A percentile compares a stretch with the other conserved stretches of the same genome.
These are phyloP conservation scores for Mediolabrus comicus DNA, from an alignment of 108 stramenopile genomes.

Conservation along the genomic window DNA sequence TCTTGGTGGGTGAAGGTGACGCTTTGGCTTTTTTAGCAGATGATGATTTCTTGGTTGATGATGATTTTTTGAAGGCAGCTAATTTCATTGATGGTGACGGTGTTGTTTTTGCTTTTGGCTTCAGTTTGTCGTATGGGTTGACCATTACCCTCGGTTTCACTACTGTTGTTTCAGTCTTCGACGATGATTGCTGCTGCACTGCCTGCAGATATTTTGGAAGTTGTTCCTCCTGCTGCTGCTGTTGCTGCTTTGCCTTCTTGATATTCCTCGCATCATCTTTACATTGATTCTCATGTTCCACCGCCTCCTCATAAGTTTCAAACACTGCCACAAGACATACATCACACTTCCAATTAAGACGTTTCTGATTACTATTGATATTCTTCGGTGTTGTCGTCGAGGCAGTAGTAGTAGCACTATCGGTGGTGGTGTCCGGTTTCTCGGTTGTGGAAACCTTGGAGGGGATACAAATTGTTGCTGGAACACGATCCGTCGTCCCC, in stretches of 20 bases:
- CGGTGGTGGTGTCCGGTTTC: not conserved
- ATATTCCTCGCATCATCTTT: not conserved
- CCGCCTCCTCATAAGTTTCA: constrained; percentile 18
- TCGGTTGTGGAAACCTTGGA: not conserved
- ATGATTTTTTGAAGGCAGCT: too few relatives aligned
- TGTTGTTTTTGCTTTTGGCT: too few relatives aligned
- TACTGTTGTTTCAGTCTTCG: too few relatives aligned
- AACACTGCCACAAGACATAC: not conserved
- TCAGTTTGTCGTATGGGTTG: too few relatives aligned
- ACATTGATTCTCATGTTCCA: constrained; percentile 18
- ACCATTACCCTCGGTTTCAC: too few relatives aligned
- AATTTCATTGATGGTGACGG: too few relatives aligned
- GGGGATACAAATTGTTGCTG: not conserved
- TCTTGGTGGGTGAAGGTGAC: too few relatives aligned
- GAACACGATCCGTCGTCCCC: too few relatives aligned
- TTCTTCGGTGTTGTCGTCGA: not conserved
- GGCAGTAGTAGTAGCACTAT: not conserved
- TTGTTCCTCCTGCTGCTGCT: not conserved
- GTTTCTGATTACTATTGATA: not conserved
- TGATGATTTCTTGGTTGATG: too few relatives aligned
- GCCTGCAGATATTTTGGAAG: too few relatives aligned
- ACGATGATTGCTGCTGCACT: too few relatives aligned
- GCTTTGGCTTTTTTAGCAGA: too few relatives aligned
- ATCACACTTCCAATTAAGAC: constrained; percentile 5
- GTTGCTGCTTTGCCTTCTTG: not conserved